A percentile compares a stretch with the other conserved stretches of the same genome.
Evolutionary conservation across 768 basidiomycete genomes (phyloP).

Genomic region (Phlegmacium glaucopus): DNA sequence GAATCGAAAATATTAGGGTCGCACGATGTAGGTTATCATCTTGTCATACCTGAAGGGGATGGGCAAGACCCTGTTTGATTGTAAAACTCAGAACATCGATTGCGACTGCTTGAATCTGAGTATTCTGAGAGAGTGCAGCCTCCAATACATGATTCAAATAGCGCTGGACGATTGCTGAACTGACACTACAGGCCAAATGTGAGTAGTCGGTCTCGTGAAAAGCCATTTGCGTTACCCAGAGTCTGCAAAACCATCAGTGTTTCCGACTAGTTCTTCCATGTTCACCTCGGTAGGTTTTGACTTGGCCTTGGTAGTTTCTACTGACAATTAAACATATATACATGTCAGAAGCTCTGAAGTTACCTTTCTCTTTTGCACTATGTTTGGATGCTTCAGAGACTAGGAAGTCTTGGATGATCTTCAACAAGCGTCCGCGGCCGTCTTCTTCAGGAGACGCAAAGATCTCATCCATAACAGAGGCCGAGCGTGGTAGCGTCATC

Average conservation of each 20-base stretch:
- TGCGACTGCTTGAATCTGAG: constrained; percentile 74
- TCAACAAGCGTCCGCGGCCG: constrained; percentile 67
- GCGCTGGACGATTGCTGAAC: constrained; percentile 91
- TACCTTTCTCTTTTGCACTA: constrained; percentile 66
- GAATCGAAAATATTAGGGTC: not conserved
- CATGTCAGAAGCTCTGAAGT: not conserved
- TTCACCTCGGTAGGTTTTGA: constrained; percentile 55
- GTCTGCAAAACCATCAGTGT: constrained; percentile 93
- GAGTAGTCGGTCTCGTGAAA: not conserved
- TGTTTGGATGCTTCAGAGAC: constrained; percentile 80
- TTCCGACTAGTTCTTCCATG: constrained; percentile 93
- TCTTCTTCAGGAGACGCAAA: constrained; percentile 76
- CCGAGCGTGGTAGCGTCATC: constrained; percentile 79
- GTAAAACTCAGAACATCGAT: constrained; percentile 92
- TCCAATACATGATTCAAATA: constrained; percentile 81
- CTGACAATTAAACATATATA: not conserved
- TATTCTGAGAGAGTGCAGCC: constrained; percentile 70
- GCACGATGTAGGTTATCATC: not conserved
- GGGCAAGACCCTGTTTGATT: constrained; percentile 91
- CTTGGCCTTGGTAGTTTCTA: constrained; percentile 43
- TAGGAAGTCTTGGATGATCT: constrained; percentile 91
- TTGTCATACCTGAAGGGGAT: constrained; percentile 77
- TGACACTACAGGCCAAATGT: constrained; percentile 55
- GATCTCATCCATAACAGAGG: constrained; percentile 85
- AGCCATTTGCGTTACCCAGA: constrained; percentile 65